phyloP scores from a whole-genome alignment of 306 rosid species.

The Abrus precatorius region DNA sequence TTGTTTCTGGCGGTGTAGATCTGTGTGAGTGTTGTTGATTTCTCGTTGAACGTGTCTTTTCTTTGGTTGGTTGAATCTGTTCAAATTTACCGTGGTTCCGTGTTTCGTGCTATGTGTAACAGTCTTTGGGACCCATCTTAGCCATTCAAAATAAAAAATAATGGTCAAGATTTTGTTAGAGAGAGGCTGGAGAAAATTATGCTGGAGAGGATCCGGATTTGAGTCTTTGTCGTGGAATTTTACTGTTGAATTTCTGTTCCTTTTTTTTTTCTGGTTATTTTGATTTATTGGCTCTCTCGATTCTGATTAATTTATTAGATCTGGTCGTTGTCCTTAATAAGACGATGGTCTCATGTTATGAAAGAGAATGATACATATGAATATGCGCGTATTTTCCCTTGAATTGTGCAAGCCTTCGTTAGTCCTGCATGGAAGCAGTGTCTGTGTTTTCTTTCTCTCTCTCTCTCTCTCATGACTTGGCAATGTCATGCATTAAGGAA shows the following conservation, averaged over 20 bases:
- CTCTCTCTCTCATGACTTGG: not conserved
- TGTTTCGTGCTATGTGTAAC: not conserved
- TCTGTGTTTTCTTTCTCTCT: not conserved
- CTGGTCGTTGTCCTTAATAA: not conserved
- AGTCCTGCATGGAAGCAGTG: not conserved
- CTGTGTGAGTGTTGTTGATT: conserved; percentile 18
- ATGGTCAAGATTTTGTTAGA: no score
- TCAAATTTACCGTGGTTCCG: conserved; percentile 2
- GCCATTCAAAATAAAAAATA: no score
- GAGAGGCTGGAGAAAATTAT: no score
- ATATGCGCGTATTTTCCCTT: not conserved
- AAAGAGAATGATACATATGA: not conserved
- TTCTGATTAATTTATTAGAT: conserved; percentile 33
- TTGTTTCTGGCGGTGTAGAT: conserved; percentile 13
- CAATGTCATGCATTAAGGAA: conserved; percentile 12
- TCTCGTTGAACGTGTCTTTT: conserved; percentile 6
- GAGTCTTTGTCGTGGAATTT: conserved; percentile 18
- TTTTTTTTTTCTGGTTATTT: not conserved
- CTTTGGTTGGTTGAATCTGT: conserved; percentile 13
- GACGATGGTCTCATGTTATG: not conserved
- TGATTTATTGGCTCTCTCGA: not conserved
- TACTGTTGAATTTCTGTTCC: not conserved
- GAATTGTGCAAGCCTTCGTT: not conserved
- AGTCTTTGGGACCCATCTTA: no score
- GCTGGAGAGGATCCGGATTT: no score